Conservation (phyloP, 2,329 filamentous ascomycete genomes). For the Colletotrichum gigasporum region DNA sequence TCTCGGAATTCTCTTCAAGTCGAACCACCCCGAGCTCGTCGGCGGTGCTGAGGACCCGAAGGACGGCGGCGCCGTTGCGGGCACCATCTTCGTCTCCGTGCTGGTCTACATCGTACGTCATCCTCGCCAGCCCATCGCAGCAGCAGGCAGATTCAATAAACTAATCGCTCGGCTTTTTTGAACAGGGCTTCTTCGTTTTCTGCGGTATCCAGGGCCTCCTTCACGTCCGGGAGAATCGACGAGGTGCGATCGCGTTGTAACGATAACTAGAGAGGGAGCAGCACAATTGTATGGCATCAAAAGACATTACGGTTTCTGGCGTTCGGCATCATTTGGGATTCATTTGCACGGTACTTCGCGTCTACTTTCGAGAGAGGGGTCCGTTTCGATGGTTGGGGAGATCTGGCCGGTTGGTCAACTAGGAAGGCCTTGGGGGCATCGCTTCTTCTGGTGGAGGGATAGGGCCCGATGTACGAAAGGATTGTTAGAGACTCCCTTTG, state of each 20-base stretch:
- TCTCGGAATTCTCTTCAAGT: conserved; percentile 77
- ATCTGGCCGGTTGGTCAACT: neutral
- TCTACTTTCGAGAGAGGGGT: conserved; percentile 1
- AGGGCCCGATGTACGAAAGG: conserved; percentile 20
- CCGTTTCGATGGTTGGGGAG: neutral
- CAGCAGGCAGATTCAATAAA: neutral
- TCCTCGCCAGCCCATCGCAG: neutral
- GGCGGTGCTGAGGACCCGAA: conserved; percentile 76
- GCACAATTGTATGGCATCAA: conserved; percentile 22
- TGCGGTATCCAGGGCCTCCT: conserved; percentile 90
- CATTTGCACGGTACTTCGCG: conserved; percentile 7
- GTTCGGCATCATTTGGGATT: conserved; percentile 29
- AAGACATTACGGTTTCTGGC: conserved; percentile 30
- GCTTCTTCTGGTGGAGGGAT: neutral
- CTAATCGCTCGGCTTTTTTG: neutral
- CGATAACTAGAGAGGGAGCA: conserved; percentile 10
- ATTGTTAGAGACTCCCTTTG: conserved; percentile 12
- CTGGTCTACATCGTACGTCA: conserved; percentile 84
- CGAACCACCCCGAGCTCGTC: conserved; percentile 84
- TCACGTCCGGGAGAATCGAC: conserved; percentile 82
- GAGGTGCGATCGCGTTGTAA: conserved; percentile 83
- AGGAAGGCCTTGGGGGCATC: neutral
- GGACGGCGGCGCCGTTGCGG: conserved; percentile 81
- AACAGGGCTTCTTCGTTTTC: conserved; percentile 86
- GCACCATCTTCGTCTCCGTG: conserved; percentile 87